phyloP scores from a whole-genome alignment of 768 basidiomycete genomes.

The Boletales sp. region DNA sequence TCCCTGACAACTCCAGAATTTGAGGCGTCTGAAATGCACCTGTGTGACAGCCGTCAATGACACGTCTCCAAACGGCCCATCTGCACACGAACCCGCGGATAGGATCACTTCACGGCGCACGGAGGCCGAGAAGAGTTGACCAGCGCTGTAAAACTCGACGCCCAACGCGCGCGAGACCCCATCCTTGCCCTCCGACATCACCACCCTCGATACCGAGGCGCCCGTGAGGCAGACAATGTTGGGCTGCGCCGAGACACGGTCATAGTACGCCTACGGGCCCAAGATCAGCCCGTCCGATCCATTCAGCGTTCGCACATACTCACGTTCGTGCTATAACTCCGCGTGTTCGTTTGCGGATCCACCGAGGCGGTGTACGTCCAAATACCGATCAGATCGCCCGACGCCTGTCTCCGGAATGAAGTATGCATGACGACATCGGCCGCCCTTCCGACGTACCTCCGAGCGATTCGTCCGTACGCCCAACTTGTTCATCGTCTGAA shows the following conservation, averaged over 20 bases:
- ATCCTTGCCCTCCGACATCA: conserved; percentile 3
- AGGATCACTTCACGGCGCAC: background rate
- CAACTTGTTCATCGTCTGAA: too few species aligned
- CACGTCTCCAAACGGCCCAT: background rate
- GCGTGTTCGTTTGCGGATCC: too few species aligned
- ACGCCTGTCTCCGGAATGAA: too few species aligned
- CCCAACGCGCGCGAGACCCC: conserved; percentile 12
- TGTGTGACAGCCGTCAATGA: background rate
- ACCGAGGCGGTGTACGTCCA: too few species aligned
- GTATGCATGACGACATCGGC: too few species aligned
- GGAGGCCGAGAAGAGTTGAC: conserved; percentile 13
- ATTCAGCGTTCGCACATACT: too few species aligned
- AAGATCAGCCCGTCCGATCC: too few species aligned
- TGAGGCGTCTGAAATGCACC: conserved; percentile 16
- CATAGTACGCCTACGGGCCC: too few species aligned
- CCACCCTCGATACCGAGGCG: conserved; percentile 22
- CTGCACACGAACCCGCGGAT: conserved; percentile 9
- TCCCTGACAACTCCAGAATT: conserved; percentile 17
- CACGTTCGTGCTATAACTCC: too few species aligned
- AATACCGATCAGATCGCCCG: too few species aligned
- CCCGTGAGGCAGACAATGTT: conserved; percentile 25
- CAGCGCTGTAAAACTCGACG: conserved; percentile 19
- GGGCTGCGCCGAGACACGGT: background rate
- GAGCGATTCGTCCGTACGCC: too few species aligned
- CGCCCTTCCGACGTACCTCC: too few species aligned